These are phyloP conservation scores for Globisporangium nagaii DNA, from an alignment of 352 stramenopile species.

Conservation along the genomic window DNA sequence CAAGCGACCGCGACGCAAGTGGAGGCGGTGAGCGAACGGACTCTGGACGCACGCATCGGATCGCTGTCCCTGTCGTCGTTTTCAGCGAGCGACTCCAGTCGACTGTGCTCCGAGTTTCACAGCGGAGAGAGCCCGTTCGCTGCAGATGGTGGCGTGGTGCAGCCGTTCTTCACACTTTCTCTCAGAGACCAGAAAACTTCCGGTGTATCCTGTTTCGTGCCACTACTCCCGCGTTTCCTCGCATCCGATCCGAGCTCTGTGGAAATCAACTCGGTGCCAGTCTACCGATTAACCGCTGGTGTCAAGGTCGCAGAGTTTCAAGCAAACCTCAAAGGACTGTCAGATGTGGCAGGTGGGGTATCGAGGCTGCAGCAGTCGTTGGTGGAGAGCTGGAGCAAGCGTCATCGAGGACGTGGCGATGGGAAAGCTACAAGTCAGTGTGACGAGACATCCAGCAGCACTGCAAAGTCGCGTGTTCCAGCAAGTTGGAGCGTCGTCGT, in stretches of 20 bases:
- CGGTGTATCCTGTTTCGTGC: conserved; percentile 2
- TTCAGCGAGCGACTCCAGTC: background rate
- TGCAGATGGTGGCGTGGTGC: background rate
- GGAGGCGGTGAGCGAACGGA: conserved; percentile 22
- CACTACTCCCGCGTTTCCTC: conserved; percentile 1
- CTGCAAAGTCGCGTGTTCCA: background rate
- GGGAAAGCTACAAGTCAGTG: background rate
- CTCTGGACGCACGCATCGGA: conserved; percentile 10
- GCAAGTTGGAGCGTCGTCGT: conserved; percentile 3
- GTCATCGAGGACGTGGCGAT: background rate
- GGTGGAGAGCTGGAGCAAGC: background rate
- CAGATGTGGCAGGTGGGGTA: background rate
- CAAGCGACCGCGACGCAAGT: conserved; percentile 14
- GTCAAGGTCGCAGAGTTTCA: conserved; percentile 1
- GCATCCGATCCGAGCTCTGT: background rate
- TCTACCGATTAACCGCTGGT: background rate
- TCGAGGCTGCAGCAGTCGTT: background rate
- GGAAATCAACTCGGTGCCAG: background rate
- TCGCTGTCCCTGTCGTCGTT: conserved; percentile 10
- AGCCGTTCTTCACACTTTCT: conserved; percentile 5
- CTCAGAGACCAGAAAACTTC: conserved; percentile 1
- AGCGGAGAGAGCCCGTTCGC: background rate
- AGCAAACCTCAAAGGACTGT: conserved; percentile 4
- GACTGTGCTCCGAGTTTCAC: conserved; percentile 1
- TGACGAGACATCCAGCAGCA: background rate